Percentiles rank a stretch among this genome's conserved stretches.
Conservation (phyloP, 1,284 basidiomycete genomes). For the Anthracocystis walkeri region DNA sequence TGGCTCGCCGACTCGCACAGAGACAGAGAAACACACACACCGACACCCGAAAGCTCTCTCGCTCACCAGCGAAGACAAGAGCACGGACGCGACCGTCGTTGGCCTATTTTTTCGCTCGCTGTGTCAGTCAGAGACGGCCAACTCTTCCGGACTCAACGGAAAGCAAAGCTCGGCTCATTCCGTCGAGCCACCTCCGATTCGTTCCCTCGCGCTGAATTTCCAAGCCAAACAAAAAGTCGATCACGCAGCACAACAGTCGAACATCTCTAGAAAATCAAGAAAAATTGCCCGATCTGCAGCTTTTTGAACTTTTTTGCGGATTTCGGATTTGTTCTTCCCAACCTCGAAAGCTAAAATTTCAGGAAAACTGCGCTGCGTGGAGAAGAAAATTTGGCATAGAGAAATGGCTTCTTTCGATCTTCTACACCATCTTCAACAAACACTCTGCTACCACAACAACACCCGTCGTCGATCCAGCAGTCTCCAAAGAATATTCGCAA, state of each 20-base stretch:
- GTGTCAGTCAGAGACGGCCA: not conserved
- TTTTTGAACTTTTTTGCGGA: not conserved
- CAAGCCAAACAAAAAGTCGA: slow-evolving; percentile 16
- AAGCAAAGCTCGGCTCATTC: slow-evolving; percentile 33
- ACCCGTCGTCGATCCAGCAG: too few species aligned
- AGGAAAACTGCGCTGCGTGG: not conserved
- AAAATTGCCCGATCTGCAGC: slow-evolving; percentile 20
- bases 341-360: slow-evolving; percentile 9
- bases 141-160: slow-evolving; percentile 5
- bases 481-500: not conserved
- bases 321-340: slow-evolving; percentile 9
- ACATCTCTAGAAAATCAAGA: not conserved
- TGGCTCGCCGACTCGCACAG: slow-evolving; percentile 3
- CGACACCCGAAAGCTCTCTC: slow-evolving; percentile 12
- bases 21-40: not conserved
- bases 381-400: slow-evolving; percentile 20
- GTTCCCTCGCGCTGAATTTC: slow-evolving; percentile 8
- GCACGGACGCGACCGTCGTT: slow-evolving; percentile 10
- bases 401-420: not conserved
- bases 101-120: slow-evolving; percentile 1
- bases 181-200: slow-evolving; percentile 20
- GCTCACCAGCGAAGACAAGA: not conserved
- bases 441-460: not conserved
- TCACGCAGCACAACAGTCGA: slow-evolving; percentile 14
- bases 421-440: not conserved